Conservation (phyloP, 2,329 filamentous ascomycete genomes). For the Neophaeococcomyces mojaviensis region DNA sequence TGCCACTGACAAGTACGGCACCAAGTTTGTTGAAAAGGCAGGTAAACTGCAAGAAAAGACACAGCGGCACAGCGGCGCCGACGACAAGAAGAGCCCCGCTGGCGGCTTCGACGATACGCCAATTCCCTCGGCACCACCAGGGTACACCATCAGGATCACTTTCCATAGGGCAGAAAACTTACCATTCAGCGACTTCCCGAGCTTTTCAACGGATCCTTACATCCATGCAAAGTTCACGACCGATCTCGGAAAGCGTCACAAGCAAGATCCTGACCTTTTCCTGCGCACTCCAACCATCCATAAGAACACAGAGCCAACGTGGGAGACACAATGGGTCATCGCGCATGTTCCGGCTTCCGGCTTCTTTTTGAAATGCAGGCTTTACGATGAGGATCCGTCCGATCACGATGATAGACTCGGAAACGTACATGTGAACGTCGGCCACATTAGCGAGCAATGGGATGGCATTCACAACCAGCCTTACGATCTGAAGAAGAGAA, state of each 20-base stretch:
- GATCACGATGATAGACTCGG: conserved; percentile 84
- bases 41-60: conserved; percentile 33
- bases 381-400: conserved; percentile 84
- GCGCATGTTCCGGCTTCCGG: conserved; percentile 75
- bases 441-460: conserved; percentile 58
- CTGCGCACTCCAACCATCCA: conserved; percentile 71
- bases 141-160: conserved; percentile 77
- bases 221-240: conserved; percentile 68
- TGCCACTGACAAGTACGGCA: conserved; percentile 29
- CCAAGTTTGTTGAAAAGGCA: conserved; percentile 33
- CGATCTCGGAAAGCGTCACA: conserved; percentile 65
- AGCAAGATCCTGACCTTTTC: conserved; percentile 70
- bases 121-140: conserved; percentile 63
- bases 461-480: conserved; percentile 55
- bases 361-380: conserved; percentile 73
- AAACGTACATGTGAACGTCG: conserved; percentile 66
- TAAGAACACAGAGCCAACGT: conserved; percentile 64
- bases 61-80: conserved; percentile 29
- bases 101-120: conserved; percentile 77
- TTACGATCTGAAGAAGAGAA: conserved; percentile 71
- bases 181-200: conserved; percentile 70
- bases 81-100: conserved; percentile 44
- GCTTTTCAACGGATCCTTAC: conserved; percentile 75
- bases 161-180: conserved; percentile 76
- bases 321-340: conserved; percentile 81